Percentiles rank a stretch among this genome's conserved stretches.
These are phyloP conservation scores for Macrophomina pseudophaseolina DNA, from an alignment of 2,329 filamentous ascomycete genomes.

Conservation along the genomic window DNA sequence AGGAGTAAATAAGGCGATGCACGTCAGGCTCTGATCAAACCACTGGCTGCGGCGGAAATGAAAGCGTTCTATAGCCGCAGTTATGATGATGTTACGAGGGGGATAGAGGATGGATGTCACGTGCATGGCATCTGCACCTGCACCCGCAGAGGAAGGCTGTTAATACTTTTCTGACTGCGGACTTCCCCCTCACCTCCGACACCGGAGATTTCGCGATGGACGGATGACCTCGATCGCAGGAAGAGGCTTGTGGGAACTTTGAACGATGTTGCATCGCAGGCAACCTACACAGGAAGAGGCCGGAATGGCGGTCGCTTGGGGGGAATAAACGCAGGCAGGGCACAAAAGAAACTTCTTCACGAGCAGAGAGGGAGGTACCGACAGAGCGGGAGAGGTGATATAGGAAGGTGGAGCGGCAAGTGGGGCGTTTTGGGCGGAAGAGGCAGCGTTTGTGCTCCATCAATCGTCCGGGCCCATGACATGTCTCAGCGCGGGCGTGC, in stretches of 20 bases:
- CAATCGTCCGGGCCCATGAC: not conserved
- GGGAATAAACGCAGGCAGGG: not conserved
- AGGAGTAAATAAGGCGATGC: not conserved
- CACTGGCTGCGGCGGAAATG: not conserved
- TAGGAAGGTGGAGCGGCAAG: conserved; percentile 3
- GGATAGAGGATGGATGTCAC: no score
- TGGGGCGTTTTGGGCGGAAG: not conserved
- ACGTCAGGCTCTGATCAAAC: not conserved
- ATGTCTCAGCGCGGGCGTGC: not conserved
- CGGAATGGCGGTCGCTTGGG: not conserved
- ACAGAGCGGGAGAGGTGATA: not conserved
- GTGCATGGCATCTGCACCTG: no score
- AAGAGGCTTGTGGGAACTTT: not conserved
- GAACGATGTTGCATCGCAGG: not conserved
- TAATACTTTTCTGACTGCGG: no score
- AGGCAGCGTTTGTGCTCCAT: conserved; percentile 3
- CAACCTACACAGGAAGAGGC: not conserved
- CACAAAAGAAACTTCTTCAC: not conserved
- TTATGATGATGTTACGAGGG: no score
- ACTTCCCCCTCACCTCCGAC: no score
- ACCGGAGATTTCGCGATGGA: not conserved
- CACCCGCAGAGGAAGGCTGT: no score
- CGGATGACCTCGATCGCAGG: not conserved
- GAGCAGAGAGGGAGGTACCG: not conserved
- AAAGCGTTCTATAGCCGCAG: not conserved